Evolutionary conservation across 768 basidiomycete genomes (phyloP).

Genomic region (Tulasnella sp.): DNA sequence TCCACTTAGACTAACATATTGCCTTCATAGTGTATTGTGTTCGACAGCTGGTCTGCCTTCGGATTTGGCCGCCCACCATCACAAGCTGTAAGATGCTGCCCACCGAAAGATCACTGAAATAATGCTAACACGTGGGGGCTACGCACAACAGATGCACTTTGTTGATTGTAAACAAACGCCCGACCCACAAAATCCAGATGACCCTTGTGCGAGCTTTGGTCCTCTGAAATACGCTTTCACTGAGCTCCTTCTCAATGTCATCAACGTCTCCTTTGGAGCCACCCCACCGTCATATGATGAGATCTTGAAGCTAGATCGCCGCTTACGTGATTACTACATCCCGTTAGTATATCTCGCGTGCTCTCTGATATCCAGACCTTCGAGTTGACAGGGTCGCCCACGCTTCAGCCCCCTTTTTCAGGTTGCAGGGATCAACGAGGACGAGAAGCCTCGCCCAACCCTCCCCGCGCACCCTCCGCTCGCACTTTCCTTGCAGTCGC

Average conservation of each 20-base stretch:
- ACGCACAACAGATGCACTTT: conserved; percentile 9
- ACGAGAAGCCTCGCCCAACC: conserved; percentile 8
- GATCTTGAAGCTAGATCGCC: conserved; percentile 17
- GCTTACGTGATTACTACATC: conserved; percentile 18
- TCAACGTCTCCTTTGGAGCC: conserved; percentile 14
- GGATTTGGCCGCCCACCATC: conserved; percentile 17
- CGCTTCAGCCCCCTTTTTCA: conserved; percentile 5
- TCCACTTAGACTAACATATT: neutral
- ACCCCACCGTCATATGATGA: conserved; percentile 19
- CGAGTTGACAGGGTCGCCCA: neutral
- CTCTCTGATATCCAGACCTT: neutral
- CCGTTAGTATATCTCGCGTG: conserved; percentile 3
- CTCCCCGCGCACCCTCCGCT: conserved; percentile 8
- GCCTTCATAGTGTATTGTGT: conserved; percentile 6
- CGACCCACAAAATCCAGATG: conserved; percentile 7
- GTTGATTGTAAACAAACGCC: conserved; percentile 15
- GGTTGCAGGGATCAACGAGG: conserved; percentile 13
- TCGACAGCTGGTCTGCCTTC: conserved; percentile 17
- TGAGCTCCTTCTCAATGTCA: conserved; percentile 6
- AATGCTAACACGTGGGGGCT: neutral
- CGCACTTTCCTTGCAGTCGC: neutral
- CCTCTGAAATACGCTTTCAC: conserved; percentile 13
- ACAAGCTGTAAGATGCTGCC: conserved; percentile 8
- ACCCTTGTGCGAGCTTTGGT: conserved; percentile 16
- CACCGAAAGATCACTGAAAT: neutral